Evolutionary conservation across 2,329 filamentous ascomycete genomes (phyloP), one percentile per base, ranked within the genome.

Genomic region (Lachnellula cervina): DNA sequence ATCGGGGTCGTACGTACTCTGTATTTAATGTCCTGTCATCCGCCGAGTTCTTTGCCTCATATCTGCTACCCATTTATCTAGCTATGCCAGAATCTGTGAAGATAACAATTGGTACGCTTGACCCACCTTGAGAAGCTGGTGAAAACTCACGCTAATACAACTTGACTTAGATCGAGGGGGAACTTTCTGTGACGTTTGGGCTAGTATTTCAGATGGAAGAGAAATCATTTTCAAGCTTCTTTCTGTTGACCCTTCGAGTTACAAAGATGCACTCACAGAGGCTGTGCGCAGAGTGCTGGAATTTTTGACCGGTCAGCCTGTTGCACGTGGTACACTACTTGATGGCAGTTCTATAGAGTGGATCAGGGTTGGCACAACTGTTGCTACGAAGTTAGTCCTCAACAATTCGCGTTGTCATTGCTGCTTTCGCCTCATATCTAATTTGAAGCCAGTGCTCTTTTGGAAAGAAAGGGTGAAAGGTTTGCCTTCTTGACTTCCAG

Each of bases 221-320:
- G 83, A 88, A 59, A 76, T 89, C 45, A 73, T 89, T 50, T 86
- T 90, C 70, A 90, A 90, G 68, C 75, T 90, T 1, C 77, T 90
- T 14, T 90, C 87, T 0, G 87, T 87, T 61, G 87, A 90, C 64
- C 84, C 84, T 1, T 71, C 75, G 21, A 86, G 87, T 69, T 87
- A 88, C 69, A 73, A 81, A 51, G 84, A 88, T 72, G 84, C 84
- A 4, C 84, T 84, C 0, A 73, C 86, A 21, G 84, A 87, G 73
- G 84, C 83, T 28, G 87, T 87, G 55, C 77, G 84, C 14, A 69
- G 52, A 32, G 74, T 87, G 1, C 75, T 87, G 40, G 80, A 80
- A 49, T 77, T 72, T 37, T 84, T 86, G 69, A 80, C 77, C 1
- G 78, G 79, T 54, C 75, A 76, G 54, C 77, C 83, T 23, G 5